Percentiles rank a stretch among this genome's conserved stretches.
Conservation (phyloP, 257 asterid species). For the Petunia axillaris region DNA sequence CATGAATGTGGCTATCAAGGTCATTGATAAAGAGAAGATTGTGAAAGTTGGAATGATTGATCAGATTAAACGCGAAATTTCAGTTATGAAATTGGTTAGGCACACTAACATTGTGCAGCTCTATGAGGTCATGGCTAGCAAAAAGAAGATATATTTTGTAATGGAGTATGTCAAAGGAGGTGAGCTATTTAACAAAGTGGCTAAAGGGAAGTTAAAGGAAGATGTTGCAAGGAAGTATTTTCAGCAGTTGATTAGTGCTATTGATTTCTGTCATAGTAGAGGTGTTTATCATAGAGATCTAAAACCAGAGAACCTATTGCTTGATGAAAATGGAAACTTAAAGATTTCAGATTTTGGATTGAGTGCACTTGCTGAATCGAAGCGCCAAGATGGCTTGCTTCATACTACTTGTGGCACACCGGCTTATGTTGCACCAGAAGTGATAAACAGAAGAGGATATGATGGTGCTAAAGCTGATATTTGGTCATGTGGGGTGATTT, state of each 20-base stretch:
- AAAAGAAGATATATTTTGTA: constrained; percentile 47
- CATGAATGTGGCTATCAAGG: constrained; percentile 68
- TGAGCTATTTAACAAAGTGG: constrained; percentile 48
- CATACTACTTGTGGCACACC: constrained; percentile 84
- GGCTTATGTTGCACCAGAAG: constrained; percentile 88
- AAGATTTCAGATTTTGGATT: constrained; percentile 55
- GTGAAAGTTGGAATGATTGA: constrained; percentile 48
- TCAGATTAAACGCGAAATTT: constrained; percentile 54
- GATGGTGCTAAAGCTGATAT: constrained; percentile 80
- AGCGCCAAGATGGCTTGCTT: constrained; percentile 66
- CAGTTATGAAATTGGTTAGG: constrained; percentile 47
- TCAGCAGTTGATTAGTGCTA: constrained; percentile 51
- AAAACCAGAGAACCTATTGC: constrained; percentile 51
- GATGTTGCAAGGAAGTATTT: constrained; percentile 48
- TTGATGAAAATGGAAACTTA: constrained; percentile 47
- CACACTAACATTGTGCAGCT: constrained; percentile 50
- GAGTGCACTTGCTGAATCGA: constrained; percentile 60
- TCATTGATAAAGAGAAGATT: constrained; percentile 57
- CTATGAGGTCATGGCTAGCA: constrained; percentile 51
- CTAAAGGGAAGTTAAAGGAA: constrained; percentile 49
- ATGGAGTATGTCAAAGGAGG: constrained; percentile 54
- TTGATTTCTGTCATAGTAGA: constrained; percentile 52
- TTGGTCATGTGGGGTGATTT: constrained; percentile 86
- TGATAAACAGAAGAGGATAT: constrained; percentile 69
- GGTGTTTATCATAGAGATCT: constrained; percentile 53